Evolutionary conservation across 495 filamentous ascomycete genomes (phyloP), one percentile per base, ranked within the genome.

Genomic region (Cercophora sp.): DNA sequence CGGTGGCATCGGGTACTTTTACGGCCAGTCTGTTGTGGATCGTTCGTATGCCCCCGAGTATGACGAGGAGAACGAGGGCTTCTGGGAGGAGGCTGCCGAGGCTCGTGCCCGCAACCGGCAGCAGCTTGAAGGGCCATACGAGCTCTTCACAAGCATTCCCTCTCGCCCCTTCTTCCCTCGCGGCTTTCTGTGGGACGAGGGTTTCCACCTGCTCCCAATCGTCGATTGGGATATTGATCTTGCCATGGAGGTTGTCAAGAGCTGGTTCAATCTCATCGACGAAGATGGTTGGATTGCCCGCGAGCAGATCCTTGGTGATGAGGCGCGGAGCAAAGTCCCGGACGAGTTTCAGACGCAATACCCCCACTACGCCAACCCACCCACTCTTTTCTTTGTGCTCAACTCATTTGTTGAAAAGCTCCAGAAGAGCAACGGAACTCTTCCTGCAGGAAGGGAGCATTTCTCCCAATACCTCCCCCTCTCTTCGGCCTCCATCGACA

Each of bases 111-210:
- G 82, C 32, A 80, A 77, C 19, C 69, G 80, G 58, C 82, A 86
- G 51, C 68, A 78, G 54, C 66, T 87, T 9, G 93, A 96, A 62
- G 91, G 88, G 0, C 89, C 92, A 4, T 86, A 85, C 51, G 87
- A 95, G 64, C 82, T 98, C 1, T 97, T 91, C 63, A 95, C 91
- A 23, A 90, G 86, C 65, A 87, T 97, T 49, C 93, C 93, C 5
- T 96, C 91, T 20, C 76, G 93, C 13, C 88, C 93, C 1, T 98
- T 97, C 78, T 98, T 98, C 67, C 94, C 93, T 0, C 75, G 93
- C 61, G 93, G 93, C 0, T 98, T 98, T 68, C 76, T 96, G 6
- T 98, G 93, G 93, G 93, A 98, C 65, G 93, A 98, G 63, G 93
- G 93, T 2, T 98, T 97, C 70, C 93, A 98, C 63, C 75, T 97